Conservation (phyloP, 2,329 filamentous ascomycete genomes). For the Paecilomyces formosus region DNA sequence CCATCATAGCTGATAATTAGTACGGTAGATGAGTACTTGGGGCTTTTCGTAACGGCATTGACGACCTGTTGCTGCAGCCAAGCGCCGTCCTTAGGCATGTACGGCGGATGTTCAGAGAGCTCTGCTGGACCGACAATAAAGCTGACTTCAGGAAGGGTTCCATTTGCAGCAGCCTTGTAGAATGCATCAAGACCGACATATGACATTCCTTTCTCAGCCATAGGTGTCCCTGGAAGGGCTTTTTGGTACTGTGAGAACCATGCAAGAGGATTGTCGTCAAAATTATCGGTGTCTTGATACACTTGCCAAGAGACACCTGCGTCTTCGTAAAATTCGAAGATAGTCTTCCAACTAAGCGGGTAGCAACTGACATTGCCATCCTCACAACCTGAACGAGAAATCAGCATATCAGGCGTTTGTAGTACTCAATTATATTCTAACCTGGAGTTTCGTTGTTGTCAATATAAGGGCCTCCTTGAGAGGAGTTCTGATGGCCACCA, state of each 20-base stretch:
- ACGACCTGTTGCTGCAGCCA: conserved; percentile 50
- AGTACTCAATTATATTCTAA: conserved; percentile 6
- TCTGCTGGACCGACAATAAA: conserved; percentile 46
- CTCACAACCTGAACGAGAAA: conserved; percentile 32
- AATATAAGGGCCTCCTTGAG: conserved; percentile 41
- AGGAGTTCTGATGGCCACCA: conserved; percentile 35
- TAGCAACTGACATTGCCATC: conserved; percentile 42
- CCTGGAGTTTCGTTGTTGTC: conserved; percentile 46
- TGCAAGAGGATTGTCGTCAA: conserved; percentile 48
- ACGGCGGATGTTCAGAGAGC: conserved; percentile 49
- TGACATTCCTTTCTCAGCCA: conserved; percentile 41
- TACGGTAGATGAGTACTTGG: conserved; percentile 42
- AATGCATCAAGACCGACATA: conserved; percentile 44
- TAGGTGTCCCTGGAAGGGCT: conserved; percentile 31
- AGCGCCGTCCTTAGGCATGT: conserved; percentile 46
- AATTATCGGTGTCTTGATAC: conserved; percentile 45
- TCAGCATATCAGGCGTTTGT: neutral
- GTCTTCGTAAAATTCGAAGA: conserved; percentile 42
- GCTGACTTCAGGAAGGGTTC: conserved; percentile 45
- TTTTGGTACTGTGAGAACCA: conserved; percentile 49
- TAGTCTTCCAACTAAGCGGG: conserved; percentile 48
- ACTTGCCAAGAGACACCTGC: conserved; percentile 45
- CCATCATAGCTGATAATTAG: conserved; percentile 40
- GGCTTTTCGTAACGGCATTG: conserved; percentile 43
- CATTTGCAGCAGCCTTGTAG: conserved; percentile 43